Base-by-base conservation (phyloP, 2,329 filamentous ascomycete genomes). In the Tympanopsis confertula region DNA sequence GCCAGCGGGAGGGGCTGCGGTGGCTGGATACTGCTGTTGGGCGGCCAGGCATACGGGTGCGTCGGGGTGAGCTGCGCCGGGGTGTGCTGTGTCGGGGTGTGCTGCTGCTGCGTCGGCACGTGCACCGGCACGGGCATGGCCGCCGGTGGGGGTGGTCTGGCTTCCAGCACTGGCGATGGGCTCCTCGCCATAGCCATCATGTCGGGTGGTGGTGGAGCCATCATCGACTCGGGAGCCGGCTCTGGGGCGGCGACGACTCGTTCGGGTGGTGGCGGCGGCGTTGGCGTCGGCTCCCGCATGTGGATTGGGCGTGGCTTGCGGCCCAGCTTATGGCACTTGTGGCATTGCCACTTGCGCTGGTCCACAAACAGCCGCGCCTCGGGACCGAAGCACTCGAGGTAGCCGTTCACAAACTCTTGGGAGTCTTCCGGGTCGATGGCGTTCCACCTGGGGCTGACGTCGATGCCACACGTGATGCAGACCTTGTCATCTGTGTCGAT, bases 361-460 rank as follows among this genome's bases (percentile, higher is more conserved):
- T 71, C 68, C 32, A 74, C 61, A 49, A 75, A 77, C 51, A 69
- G 74, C 47, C 68, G 65, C 5, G 70, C 71, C 48, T 77, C 71
- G n/a, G 61, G 61, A 35, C 71, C 69, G 38, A 73, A 57, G 30
- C 53, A 57, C 32, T 65, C 69, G 19, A 63, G 57, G 45, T 69
- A 64, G 4, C 67, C 73, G 45, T 70, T 75, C 35, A 56, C 66
- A 32, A 70, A 61, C 45, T 61, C 64, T 37, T 59, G 70, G 49
- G 71, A 69, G 44, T 72, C 66, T 0, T 53, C 53, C 44, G 66
- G 60, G 45, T 72, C 64, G 39, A 74, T 69, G 3, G 70, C 62
- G 69, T 81, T 82, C 82, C 82, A 87, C 50, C 72, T 80, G 4
- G 82, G 83, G 47, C 79, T 86, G 37, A 81, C 71, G 50, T 87